Evolutionary conservation across 495 filamentous ascomycete genomes (phyloP), one percentile per base, ranked within the genome.

Genomic region (Chaetomium fimeti): DNA sequence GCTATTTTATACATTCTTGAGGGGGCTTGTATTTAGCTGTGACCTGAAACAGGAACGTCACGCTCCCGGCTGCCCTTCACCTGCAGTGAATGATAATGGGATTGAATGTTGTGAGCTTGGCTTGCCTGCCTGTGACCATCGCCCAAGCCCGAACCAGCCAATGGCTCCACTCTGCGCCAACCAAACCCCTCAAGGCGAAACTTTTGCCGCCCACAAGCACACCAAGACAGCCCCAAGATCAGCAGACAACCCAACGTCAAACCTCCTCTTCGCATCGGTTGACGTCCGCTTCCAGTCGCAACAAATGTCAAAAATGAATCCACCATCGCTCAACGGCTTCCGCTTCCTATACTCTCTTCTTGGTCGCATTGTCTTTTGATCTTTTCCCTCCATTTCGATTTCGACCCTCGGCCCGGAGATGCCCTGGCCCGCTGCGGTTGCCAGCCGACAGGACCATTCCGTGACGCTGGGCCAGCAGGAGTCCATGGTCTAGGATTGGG

Each of bases 141-240:
- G 22, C 24, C 7, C 18, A 29, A 28, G 59, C 25, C 38, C 49
- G 5, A 54, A 20, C 45, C 40, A 36, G 28, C 18, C 22, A 24
- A 18, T 38, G 45, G 32, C 55, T 12, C 56, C 56, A 58, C 56
- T 24, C 36, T 28, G 56, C 56, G 27, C 53, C 53, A 56, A 56
- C 53, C 53, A 56, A 40, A 43, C 56, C 56, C 40, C 56, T 58
- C 56, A 58, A 5, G 36, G 36, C 40, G 22, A 58, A 58, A 58
- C 56, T 58, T 58, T 58, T 58, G 56, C 40, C 56, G 56, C 56
- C 38, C 56, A 28, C 51, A 25, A 24, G 16, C 32, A 57, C 59
- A 5, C 1, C 27, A 18, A 18, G 51, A 42, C 25, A 24, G 5
- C 59, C 51, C 49, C 32, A 5, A 42, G 24, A 54, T n/a, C 40